Base-by-base conservation (phyloP, 2,329 filamentous ascomycete species). In the Fusarium pseudograminearum region DNA sequence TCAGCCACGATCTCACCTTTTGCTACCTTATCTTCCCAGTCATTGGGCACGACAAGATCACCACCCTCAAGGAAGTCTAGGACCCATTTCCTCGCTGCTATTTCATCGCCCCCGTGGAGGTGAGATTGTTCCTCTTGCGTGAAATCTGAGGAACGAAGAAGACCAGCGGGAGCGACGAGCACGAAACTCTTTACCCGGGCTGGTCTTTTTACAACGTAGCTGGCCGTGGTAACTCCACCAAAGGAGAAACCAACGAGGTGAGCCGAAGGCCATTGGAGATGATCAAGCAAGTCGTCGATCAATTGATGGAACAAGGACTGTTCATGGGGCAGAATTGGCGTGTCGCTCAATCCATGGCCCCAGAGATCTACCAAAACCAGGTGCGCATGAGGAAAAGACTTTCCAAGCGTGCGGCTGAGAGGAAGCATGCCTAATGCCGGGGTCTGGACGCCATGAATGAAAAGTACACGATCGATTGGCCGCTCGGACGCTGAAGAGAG, bases 341-440 rank as follows among this genome's bases (percentile, higher is more conserved):
- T 86, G 8, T 83, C 81, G 30, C 77, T 82, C n/a, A 87, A 73
- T 0, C 85, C 85, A 52, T 87, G 86, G 31, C 85, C 85, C 84
- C 83, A 87, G 14, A 83, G 79, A 57, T 87, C 85, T 16, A 85
- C 20, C 2, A 85, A 74, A 0, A 83, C 81, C 33, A 82, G 76
- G 14, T 83, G 77, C 0, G 83, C 73, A 1, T 67, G 28, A 0
- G 83, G 80, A 46, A 80, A 81, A 0, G 66, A 68, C 0, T 73
- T 36, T 2, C 77, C 75, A 2, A 87, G 76, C 0, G 71, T 66
- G 8, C 65, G 73, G 0, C 79, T 77, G 3, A 87, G 76, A 0
- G 84, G 83, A 0, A 80, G 73, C 54, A 87, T 72, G 24, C 84
- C 84, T 5, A 87, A 71, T 3, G 84, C 82, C 9, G 83, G 81